These are phyloP conservation scores for Agastache rugosa DNA, from an alignment of 257 asterid genomes.

Conservation along the genomic window DNA sequence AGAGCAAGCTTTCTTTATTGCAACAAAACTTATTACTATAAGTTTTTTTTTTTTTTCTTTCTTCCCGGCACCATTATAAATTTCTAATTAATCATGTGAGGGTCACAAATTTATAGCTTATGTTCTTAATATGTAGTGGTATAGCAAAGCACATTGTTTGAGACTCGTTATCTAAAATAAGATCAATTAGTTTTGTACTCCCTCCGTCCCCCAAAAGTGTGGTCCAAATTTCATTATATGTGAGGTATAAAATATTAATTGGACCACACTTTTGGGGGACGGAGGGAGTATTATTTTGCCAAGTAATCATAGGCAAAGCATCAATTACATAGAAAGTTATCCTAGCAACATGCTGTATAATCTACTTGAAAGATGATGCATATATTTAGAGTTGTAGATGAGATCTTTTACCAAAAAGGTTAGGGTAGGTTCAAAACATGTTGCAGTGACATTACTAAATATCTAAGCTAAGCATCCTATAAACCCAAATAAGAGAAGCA, in stretches of 20 bases:
- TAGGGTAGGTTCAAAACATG: neutral
- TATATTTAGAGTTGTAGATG: neutral
- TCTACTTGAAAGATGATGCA: neutral
- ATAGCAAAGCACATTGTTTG: neutral
- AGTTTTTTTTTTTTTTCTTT: too few species aligned
- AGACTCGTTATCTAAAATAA: neutral
- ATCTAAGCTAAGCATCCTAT: too few species aligned
- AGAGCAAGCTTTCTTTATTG: neutral
- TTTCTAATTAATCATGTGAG: neutral
- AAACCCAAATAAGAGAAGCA: neutral
- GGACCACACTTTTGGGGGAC: too few species aligned
- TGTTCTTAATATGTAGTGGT: neutral
- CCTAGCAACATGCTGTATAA: neutral
- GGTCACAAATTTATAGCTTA: neutral
- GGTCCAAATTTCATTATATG: too few species aligned
- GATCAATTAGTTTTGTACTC: neutral
- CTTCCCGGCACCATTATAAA: neutral
- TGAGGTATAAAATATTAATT: too few species aligned
- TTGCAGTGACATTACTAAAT: neutral
- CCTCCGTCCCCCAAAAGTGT: too few species aligned
- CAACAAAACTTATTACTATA: too few species aligned
- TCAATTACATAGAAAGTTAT: neutral
- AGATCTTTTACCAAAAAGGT: too few species aligned
- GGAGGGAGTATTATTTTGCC: neutral
- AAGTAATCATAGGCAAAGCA: neutral